Evolutionary conservation across 164 flowering plant species (phyloP).

Genomic region (grape (Vitis vinifera)): DNA sequence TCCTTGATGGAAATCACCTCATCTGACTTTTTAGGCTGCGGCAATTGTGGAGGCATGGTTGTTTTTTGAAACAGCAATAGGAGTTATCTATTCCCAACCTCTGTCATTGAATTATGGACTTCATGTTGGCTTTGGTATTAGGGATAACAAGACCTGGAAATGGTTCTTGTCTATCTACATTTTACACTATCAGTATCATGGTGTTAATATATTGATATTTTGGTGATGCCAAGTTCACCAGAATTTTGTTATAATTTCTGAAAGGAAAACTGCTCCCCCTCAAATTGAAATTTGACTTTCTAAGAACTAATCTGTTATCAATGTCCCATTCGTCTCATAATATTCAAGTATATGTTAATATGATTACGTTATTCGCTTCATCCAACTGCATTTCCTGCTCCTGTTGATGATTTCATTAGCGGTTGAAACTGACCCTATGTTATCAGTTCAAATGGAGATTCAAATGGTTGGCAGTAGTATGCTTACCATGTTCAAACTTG

Average conservation of each 20-base stretch:
- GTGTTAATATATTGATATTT: background rate
- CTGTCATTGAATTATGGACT: background rate
- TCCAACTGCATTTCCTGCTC: background rate
- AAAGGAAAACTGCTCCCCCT: background rate
- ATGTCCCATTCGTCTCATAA: no score
- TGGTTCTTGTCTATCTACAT: background rate
- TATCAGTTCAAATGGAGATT: background rate
- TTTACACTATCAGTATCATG: background rate
- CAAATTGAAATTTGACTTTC: no score
- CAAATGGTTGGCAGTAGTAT: background rate
- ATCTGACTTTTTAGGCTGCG: background rate
- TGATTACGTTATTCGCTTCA: background rate
- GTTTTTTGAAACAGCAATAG: background rate
- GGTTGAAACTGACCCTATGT: background rate
- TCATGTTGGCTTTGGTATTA: background rate
- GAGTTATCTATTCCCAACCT: background rate
- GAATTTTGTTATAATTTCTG: background rate
- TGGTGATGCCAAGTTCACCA: background rate
- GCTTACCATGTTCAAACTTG: background rate
- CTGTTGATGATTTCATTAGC: background rate
- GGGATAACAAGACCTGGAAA: background rate
- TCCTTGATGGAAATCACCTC: background rate
- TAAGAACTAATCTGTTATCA: no score
- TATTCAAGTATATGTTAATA: background rate
- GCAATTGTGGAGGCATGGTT: background rate